phyloP scores from a whole-genome alignment of 106 monocot genomes.

The Iris macrosiphon region DNA sequence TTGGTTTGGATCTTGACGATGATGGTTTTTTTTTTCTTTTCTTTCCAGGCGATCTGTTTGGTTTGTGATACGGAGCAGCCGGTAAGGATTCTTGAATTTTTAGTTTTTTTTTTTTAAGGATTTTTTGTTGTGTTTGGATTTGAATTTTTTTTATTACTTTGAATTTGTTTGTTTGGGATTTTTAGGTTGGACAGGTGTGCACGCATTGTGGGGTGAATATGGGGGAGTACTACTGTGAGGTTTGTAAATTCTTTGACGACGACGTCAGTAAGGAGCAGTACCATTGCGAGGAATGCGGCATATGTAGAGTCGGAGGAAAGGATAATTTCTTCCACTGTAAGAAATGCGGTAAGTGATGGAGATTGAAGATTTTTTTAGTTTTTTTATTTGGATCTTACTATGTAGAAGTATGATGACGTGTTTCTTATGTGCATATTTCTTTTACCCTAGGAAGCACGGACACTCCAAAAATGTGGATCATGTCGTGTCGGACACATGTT shows the following conservation, averaged over 20 bases:
- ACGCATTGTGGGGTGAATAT: constrained; percentile 78
- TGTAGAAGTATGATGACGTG: too few relatives aligned
- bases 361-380: too few relatives aligned
- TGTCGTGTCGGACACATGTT: too few relatives aligned
- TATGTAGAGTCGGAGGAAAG: constrained; percentile 74
- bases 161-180: not conserved
- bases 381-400: too few relatives aligned
- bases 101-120: not conserved
- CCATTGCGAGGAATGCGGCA: constrained; percentile 80
- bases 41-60: constrained; percentile 47
- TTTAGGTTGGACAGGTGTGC: constrained; percentile 50
- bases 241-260: constrained; percentile 88
- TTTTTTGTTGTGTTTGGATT: too few relatives aligned
- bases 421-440: too few relatives aligned
- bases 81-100: constrained; percentile 12
- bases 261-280: constrained; percentile 71
- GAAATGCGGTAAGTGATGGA: constrained; percentile 82
- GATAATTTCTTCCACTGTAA: constrained; percentile 79
- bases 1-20: not conserved
- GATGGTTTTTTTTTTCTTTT: not conserved
- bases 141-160: not conserved
- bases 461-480: too few relatives aligned
- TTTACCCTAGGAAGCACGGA: too few relatives aligned
- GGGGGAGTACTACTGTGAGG: constrained; percentile 72
- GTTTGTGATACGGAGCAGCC: constrained; percentile 62